Percentiles rank a stretch among this genome's conserved stretches.
These are phyloP conservation scores for Allium sativum DNA, from an alignment of 106 monocot genomes.

Conservation along the genomic window DNA sequence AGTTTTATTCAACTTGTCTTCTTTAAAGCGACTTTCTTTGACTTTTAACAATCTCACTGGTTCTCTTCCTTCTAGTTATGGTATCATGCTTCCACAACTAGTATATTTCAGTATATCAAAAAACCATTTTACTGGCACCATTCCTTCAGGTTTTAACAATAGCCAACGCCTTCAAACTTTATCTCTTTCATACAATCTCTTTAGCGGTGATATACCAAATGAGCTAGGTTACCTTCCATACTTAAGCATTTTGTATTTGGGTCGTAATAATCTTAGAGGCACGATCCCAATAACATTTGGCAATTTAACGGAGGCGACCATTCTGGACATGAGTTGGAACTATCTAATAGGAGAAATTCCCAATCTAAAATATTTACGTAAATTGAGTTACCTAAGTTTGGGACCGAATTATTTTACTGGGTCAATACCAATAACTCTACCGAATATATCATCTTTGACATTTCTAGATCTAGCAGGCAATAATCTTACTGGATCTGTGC, in stretches of 20 bases:
- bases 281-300: not conserved
- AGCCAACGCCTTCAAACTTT: not conserved
- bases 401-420: not conserved
- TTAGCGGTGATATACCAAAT: slow-evolving; percentile 3
- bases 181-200: not conserved
- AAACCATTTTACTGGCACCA: not conserved
- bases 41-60: slow-evolving; percentile 7
- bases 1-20: slow-evolving; percentile 13
- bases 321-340: not conserved
- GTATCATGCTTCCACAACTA: not conserved
- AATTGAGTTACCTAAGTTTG: not conserved
- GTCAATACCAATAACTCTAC: not conserved
- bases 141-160: not conserved
- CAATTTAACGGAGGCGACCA: not conserved
- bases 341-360: not conserved
- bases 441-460: not conserved
- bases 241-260: not conserved
- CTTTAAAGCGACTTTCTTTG: not conserved
- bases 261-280: not conserved
- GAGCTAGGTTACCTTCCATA: not conserved
- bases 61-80: not conserved
- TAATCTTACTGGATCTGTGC: slow-evolving; percentile 6
- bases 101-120: not conserved
- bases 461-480: not conserved
- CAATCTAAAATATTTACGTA: not conserved